Base-by-base conservation (phyloP, 768 basidiomycete species). In the Amanita rimosa region DNA sequence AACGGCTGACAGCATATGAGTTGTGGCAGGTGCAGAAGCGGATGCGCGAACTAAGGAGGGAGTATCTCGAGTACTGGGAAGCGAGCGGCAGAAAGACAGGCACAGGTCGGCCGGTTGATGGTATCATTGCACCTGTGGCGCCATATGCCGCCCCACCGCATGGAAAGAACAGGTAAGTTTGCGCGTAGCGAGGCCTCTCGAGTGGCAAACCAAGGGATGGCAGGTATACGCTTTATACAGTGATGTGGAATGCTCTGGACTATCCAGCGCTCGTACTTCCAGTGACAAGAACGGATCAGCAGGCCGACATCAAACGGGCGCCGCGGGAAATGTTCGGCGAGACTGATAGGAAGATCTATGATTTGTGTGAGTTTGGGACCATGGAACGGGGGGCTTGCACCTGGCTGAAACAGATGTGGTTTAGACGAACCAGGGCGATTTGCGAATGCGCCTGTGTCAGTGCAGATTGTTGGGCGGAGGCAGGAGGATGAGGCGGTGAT, bases 401-500 rank as follows among this genome's bases (percentile, higher is more conserved):
- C 9, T 29, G 29, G 34, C 38, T 37, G 17, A 22, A 6, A 10
- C 51, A 35, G 9, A 27, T 1, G n/a, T 19, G 43, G 43, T n/a
- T n/a, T 48, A 83, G 85, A 85, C 55, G 65, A 79, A 17, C 81
- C 83, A 0, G 64, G 68, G 16, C 66, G 59, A 0, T 85, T 74
- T 60, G 62, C 60, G 48, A 72, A 76, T 49, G 79, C 78, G 0
- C 85, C 86, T 0, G 66, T 88, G 14, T 64, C 68, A 5, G 59
- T 89, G 26, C 86, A 89, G 60, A 58, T 88, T 6, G 69, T 86
- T 7, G 83, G 81, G 2, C 70, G 79, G 38, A 83, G 80, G 4
- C 65, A 78, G 50, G 86, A 88, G 56, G 87, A 89, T 55, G 86
- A 89, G 55, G 85, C 78, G 0, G 74, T 85, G 2, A 73, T 88